These are phyloP conservation scores for Rhizophlyctis rosea DNA, from an alignment of 192 early-diverging fungal species.

Conservation along the genomic window DNA sequence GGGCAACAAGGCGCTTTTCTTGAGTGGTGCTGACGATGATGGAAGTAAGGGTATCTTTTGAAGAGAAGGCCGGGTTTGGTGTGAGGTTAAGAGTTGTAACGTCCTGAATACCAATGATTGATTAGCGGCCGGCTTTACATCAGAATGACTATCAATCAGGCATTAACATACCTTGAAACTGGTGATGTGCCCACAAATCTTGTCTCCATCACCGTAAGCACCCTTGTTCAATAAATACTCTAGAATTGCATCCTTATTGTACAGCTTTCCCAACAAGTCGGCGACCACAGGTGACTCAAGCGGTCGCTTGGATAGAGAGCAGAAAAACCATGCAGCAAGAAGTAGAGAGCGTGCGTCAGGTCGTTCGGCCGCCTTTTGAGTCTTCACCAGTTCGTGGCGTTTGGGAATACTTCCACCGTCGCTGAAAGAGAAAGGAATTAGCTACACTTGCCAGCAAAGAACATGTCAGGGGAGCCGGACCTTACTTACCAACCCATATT, in stretches of 20 bases:
- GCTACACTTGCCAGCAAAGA: too few species aligned
- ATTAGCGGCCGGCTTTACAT: too few species aligned
- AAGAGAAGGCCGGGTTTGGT: conserved; percentile 55
- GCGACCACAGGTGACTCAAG: conserved; percentile 66
- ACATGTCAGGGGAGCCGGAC: too few species aligned
- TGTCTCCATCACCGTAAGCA: conserved; percentile 74
- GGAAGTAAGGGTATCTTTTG: conserved; percentile 17
- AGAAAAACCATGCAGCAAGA: conserved; percentile 66
- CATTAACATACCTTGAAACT: conserved; percentile 59
- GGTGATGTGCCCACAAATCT: conserved; percentile 68
- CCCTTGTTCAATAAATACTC: conserved; percentile 68
- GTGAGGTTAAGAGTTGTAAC: conserved; percentile 65
- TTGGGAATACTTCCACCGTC: conserved; percentile 90
- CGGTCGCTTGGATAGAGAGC: conserved; percentile 74
- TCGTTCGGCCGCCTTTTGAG: conserved; percentile 63
- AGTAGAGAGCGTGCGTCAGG: conserved; percentile 64
- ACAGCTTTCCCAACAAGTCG: conserved; percentile 71
- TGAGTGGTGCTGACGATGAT: conserved; percentile 39
- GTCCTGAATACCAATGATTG: conserved; percentile 50
- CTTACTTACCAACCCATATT: too few species aligned
- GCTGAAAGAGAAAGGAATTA: conserved; percentile 43
- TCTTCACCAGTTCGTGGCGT: conserved; percentile 81
- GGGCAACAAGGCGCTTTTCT: conserved; percentile 17
- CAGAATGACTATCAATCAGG: too few species aligned
- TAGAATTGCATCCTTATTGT: conserved; percentile 78